Conservation (phyloP, 208 protist species). For the Phytomonas sp. region DNA sequence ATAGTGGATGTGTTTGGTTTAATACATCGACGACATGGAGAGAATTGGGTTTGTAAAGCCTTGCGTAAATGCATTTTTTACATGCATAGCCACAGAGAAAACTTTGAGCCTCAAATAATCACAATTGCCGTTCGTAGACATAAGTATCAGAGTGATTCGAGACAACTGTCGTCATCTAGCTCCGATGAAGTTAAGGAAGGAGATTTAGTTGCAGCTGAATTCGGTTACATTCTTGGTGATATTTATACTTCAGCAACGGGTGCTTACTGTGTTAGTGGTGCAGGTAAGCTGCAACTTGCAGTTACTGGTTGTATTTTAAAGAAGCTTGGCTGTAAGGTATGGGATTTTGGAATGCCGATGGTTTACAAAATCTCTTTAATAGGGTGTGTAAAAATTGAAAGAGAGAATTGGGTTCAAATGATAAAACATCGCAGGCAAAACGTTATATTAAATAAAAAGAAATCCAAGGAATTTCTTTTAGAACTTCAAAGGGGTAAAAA, state of each 20-base stretch:
- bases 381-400: slow-evolving; percentile 23
- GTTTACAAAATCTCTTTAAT: slow-evolving; percentile 50
- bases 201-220: slow-evolving; percentile 60
- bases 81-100: slow-evolving; percentile 51
- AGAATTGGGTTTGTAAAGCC: slow-evolving; percentile 77
- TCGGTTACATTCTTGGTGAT: slow-evolving; percentile 77
- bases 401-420: slow-evolving; percentile 40
- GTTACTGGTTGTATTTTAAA: slow-evolving; percentile 40
- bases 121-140: slow-evolving; percentile 53
- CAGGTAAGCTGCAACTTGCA: slow-evolving; percentile 61
- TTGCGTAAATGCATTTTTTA: slow-evolving; percentile 55
- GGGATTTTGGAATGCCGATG: slow-evolving; percentile 87
- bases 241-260: slow-evolving; percentile 81
- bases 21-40: slow-evolving; percentile 59
- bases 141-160: slow-evolving; percentile 17
- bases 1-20: slow-evolving; percentile 44
- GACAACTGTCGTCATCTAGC: background rate
- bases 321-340: slow-evolving; percentile 46
- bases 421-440: slow-evolving; percentile 14
- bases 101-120: slow-evolving; percentile 63
- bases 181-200: slow-evolving; percentile 30
- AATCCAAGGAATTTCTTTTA: slow-evolving; percentile 13
- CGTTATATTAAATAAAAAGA: background rate
- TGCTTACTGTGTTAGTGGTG: slow-evolving; percentile 60
- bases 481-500: slow-evolving; percentile 11